Percentiles rank a stretch among this genome's conserved stretches.
These are phyloP conservation scores for Rosellinia necatrix DNA, from an alignment of 2,329 filamentous ascomycete genomes.

Conservation along the genomic window DNA sequence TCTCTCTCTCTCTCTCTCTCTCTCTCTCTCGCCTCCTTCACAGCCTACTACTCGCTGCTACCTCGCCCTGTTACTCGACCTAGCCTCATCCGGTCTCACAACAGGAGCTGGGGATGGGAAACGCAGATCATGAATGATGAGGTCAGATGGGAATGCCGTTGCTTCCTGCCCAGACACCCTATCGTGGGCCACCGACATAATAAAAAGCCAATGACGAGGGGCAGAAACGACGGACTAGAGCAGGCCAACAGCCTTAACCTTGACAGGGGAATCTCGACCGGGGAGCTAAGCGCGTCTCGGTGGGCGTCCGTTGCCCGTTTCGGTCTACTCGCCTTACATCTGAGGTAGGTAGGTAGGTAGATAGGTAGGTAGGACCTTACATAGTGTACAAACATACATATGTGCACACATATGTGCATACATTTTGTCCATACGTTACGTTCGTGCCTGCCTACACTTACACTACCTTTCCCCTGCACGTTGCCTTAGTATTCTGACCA, in stretches of 20 bases:
- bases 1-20: too few species aligned
- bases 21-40: conserved; percentile 6
- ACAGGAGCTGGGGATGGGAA: background rate
- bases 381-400: too few species aligned
- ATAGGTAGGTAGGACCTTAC: too few species aligned
- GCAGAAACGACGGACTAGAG: too few species aligned
- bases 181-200: background rate
- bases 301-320: conserved; percentile 6
- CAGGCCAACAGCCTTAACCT: background rate
- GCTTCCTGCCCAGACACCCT: conserved; percentile 6
- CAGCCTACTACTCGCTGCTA: conserved; percentile 2
- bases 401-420: too few species aligned
- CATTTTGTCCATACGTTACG: too few species aligned
- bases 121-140: conserved; percentile 17
- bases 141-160: conserved; percentile 21
- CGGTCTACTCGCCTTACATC: background rate
- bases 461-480: too few species aligned
- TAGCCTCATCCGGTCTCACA: background rate
- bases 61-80: background rate
- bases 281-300: background rate
- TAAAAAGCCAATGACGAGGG: background rate
- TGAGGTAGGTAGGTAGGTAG: too few species aligned
- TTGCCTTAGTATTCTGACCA: too few species aligned
- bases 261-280: too few species aligned
- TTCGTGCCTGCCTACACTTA: too few species aligned